These are phyloP conservation scores for Hyaloperonospora brassicae DNA, from an alignment of 352 stramenopile species.

Conservation along the genomic window DNA sequence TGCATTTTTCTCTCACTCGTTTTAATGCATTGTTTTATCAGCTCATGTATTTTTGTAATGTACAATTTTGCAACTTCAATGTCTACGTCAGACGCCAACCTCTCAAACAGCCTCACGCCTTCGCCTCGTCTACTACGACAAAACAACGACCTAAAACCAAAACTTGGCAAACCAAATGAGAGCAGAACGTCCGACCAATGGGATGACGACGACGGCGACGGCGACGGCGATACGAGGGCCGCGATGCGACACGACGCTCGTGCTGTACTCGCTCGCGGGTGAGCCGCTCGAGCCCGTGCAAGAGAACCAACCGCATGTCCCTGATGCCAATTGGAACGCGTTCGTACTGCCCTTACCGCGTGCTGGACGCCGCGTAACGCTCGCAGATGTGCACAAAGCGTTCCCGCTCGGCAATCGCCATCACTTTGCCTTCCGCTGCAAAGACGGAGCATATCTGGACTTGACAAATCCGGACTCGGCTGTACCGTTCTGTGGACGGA, in stretches of 20 bases:
- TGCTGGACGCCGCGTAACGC: conserved; percentile 23
- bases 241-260: conserved; percentile 28
- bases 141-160: too few species aligned
- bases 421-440: conserved; percentile 74
- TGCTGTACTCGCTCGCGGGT: conserved; percentile 64
- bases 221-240: not conserved
- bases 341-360: conserved; percentile 35
- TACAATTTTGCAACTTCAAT: too few species aligned
- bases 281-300: conserved; percentile 49
- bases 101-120: too few species aligned
- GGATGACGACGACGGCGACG: conserved; percentile 16
- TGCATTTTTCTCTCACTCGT: too few species aligned
- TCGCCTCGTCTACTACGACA: too few species aligned
- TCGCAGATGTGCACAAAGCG: conserved; percentile 53
- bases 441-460: conserved; percentile 58
- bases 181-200: not conserved
- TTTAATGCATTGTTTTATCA: too few species aligned
- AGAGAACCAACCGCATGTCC: conserved; percentile 26
- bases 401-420: conserved; percentile 63
- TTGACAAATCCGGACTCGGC: conserved; percentile 58
- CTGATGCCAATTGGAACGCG: conserved; percentile 69
- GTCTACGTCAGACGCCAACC: too few species aligned
- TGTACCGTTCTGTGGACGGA: conserved; percentile 56
- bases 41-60: too few species aligned
- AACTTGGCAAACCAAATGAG: too few species aligned